Conservation (phyloP, 148 eudicot species). For the Fagopyrum esculentum region DNA sequence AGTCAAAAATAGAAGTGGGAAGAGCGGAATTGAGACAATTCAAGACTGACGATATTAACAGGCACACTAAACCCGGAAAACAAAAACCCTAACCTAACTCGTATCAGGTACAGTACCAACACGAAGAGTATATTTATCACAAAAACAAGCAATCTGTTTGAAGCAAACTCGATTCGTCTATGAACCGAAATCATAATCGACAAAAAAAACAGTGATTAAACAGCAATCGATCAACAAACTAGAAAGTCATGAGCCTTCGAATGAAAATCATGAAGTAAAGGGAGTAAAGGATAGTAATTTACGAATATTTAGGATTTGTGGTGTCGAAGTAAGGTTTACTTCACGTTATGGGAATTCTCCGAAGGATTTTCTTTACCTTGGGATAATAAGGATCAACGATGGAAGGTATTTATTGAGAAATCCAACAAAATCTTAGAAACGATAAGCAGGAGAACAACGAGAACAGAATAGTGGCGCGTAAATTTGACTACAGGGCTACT, state of each 20-base stretch:
- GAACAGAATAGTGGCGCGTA: not conserved
- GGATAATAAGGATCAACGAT: not conserved
- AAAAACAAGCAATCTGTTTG: not conserved
- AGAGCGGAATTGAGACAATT: not conserved
- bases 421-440: not conserved
- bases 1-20: not conserved
- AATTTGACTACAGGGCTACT: not conserved
- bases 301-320: not conserved
- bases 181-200: not conserved
- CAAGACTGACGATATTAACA: not conserved
- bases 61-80: not conserved
- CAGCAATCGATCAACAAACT: not conserved
- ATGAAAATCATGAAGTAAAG: not conserved
- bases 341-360: not conserved
- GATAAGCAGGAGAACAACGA: no score
- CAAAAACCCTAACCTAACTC: constrained; percentile 10
- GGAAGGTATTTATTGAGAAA: not conserved
- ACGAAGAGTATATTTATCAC: no score
- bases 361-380: not conserved
- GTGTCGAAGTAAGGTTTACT: not conserved
- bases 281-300: constrained; percentile 1
- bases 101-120: no score
- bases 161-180: not conserved
- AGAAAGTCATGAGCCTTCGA: not conserved
- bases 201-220: not conserved